A percentile compares a stretch with the other conserved stretches of the same genome.
These are phyloP conservation scores for Metschnikowia lunata DNA, from an alignment of 805 yeast genomes.

Conservation along the genomic window DNA sequence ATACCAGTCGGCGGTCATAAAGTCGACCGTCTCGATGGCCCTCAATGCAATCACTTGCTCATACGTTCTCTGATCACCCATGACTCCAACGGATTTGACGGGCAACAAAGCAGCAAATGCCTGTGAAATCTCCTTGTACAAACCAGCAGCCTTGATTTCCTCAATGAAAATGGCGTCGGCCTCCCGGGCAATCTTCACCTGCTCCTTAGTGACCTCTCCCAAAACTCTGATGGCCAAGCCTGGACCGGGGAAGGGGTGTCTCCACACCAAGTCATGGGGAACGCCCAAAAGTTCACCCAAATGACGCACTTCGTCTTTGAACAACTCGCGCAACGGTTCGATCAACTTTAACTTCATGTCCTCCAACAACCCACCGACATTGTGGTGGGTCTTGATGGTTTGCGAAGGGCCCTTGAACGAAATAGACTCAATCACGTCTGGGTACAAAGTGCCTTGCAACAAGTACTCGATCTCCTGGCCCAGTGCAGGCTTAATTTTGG, in stretches of 20 bases:
- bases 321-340: conserved; percentile 97
- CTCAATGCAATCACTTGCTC: conserved; percentile 99
- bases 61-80: conserved; percentile 99
- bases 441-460: conserved; percentile 95
- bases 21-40: conserved; percentile 96
- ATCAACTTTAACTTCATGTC: conserved; percentile 97
- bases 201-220: conserved; percentile 92
- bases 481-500: conserved; percentile 79
- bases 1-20: conserved; percentile 99
- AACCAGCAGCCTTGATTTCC: conserved; percentile 90
- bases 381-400: conserved; percentile 98
- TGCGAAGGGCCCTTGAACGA: conserved; percentile 99
- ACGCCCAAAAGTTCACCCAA: conserved; percentile 93
- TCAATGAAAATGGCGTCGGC: conserved; percentile 95
- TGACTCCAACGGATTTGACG: conserved; percentile 97
- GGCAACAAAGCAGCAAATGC: conserved; percentile 97
- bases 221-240: conserved; percentile 98
- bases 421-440: conserved; percentile 97
- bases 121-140: conserved; percentile 90
- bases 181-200: conserved; percentile 94
- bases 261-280: conserved; percentile 96
- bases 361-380: conserved; percentile 96
- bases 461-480: conserved; percentile 89
- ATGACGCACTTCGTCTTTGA: conserved; percentile 98
- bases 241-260: conserved; percentile 99